Base-by-base conservation (phyloP, 2,329 filamentous ascomycete species). In the Trichoderma koningiopsis region DNA sequence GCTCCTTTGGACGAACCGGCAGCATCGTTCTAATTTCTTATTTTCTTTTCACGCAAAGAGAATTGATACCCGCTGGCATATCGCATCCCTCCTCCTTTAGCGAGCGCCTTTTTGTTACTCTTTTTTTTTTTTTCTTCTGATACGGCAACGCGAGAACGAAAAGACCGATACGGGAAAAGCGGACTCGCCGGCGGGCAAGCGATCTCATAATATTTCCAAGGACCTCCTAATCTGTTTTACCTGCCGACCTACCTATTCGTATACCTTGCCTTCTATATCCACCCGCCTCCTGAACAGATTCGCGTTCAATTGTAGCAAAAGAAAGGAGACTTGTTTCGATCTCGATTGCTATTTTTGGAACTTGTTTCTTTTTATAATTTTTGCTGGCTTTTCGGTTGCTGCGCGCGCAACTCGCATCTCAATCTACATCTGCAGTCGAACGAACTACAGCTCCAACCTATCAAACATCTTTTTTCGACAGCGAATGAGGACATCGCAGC, bases 401-500 rank as follows among this genome's bases (percentile, higher is more conserved):
- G n/a, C 47, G 47, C 47, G n/a, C n/a, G 22, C 8, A 24, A 11
- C n/a, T 24, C 40, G 47, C 47, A 49, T 49, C 47, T 1, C 7
- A 6, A 13, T 49, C n/a, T 49, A 49, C 14, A 49, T 5, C 47
- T 49, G n/a, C 47, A 49, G 37, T 49, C 47, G 11, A 22, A n/a
- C 19, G n/a, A n/a, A n/a, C 3, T 4, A 6, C 40, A n/a, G 40
- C 40, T 19, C 40, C 40, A 19, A 19, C 40, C 40, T 43, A 43
- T 43, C 40, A 43, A 8, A 7, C 0, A 43, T 14, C 3, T n/a
- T 7, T 7, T n/a, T 19, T n/a, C 6, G 16, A 43, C 62, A 53
- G 53, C 63, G 63, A 10, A 66, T 66, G 63, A 66, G 22, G 55
- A 66, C 37, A 22, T 57, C 63, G 49, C 52, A 75, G 76, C 72